Conservation (phyloP, 1,139 yeast genomes). For the Pichia sp. region DNA sequence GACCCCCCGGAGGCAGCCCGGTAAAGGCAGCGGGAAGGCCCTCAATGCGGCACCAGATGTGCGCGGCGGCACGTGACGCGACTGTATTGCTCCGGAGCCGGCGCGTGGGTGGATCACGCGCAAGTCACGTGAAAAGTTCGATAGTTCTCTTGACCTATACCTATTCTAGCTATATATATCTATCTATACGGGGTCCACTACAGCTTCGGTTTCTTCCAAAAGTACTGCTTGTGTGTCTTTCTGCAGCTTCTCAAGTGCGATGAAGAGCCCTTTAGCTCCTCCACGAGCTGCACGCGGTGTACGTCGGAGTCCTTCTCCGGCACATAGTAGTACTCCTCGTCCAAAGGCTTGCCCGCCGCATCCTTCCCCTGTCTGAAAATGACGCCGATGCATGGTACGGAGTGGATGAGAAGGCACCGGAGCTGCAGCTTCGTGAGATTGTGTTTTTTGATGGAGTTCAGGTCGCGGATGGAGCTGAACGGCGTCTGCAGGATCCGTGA, state of each 20-base stretch:
- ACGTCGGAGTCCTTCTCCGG: constrained; percentile 74
- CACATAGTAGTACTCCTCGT: constrained; percentile 87
- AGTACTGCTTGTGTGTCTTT: constrained; percentile 88
- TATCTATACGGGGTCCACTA: background rate
- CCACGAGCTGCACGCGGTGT: constrained; percentile 65
- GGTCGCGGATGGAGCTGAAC: constrained; percentile 43
- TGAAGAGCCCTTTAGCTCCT: constrained; percentile 74
- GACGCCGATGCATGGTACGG: constrained; percentile 65
- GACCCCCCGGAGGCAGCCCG: background rate
- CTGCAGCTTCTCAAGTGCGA: constrained; percentile 72
- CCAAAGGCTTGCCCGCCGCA: constrained; percentile 92
- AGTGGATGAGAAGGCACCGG: constrained; percentile 40
- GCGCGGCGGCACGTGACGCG: constrained; percentile 12
- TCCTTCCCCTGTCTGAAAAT: constrained; percentile 88
- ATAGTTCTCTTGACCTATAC: too few relatives aligned
- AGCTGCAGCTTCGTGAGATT: constrained; percentile 33
- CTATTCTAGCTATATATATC: background rate
- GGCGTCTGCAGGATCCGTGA: constrained; percentile 88
- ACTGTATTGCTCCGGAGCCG: background rate
- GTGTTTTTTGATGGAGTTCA: constrained; percentile 55
- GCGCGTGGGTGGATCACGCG: background rate
- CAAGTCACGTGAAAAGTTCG: too few relatives aligned
- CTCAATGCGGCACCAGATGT: background rate
- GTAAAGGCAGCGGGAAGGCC: background rate
- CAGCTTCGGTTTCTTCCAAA: constrained; percentile 67